These are phyloP conservation scores for Cornus kousa DNA, from an alignment of 148 eudicot species.

Conservation along the genomic window DNA sequence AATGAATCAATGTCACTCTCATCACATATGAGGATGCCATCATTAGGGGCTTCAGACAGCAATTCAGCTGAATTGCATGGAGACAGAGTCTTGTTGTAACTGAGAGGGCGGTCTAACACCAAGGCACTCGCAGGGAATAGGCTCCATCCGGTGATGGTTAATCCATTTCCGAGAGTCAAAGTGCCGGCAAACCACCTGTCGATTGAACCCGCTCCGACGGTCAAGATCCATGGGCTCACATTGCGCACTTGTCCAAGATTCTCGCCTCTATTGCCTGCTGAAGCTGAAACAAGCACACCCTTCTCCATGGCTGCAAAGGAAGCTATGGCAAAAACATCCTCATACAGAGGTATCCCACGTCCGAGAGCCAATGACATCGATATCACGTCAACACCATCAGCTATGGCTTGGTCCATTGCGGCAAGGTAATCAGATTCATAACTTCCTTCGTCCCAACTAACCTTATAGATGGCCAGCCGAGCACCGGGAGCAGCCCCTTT, in stretches of 20 bases:
- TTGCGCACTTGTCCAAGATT: neutral
- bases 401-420: conserved; percentile 16
- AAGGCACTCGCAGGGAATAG: neutral
- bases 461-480: conserved; percentile 50
- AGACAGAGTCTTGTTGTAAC: conserved; percentile 2
- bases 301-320: conserved; percentile 16
- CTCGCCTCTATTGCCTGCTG: neutral
- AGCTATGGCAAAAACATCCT: conserved; percentile 13
- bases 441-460: conserved; percentile 28
- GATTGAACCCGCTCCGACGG: neutral
- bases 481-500: conserved; percentile 52
- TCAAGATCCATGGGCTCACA: neutral
- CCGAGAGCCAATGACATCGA: conserved; percentile 6
- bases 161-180: neutral
- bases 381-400: conserved; percentile 12
- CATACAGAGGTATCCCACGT: neutral
- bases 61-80: conserved; percentile 11
- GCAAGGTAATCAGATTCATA: conserved; percentile 26
- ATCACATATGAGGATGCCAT: conserved; percentile 19
- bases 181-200: neutral
- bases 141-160: neutral
- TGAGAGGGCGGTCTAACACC: neutral
- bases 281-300: conserved; percentile 5
- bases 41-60: neutral
- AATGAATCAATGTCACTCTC: neutral